Base-by-base conservation (phyloP, 768 basidiomycete genomes). In the Porphyrellus cyaneotinctus region DNA sequence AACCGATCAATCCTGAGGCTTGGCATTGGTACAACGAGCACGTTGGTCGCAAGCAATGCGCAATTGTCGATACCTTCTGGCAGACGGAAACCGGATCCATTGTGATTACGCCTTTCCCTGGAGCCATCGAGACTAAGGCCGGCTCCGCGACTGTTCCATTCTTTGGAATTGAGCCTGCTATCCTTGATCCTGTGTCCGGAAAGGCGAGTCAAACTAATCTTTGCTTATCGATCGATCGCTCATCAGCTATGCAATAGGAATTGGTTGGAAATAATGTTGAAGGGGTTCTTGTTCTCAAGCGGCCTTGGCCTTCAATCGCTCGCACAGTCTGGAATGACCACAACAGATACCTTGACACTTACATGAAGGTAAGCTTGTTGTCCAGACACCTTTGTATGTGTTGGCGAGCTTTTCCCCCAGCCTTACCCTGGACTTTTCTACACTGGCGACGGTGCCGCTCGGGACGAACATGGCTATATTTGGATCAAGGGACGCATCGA, bases 11-110 rank as follows among this genome's bases (percentile, higher is more conserved):
- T 72, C 94, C 95, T 24, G 95, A 97, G 70, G 95, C 95, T 12
- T 97, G 97, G 95, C 82, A 95, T 63, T 98, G 95, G 95, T 97
- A 95, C 73, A 93, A 95, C 70, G 93, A 97, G 64, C 83, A 92
- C 64, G 94, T 97, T 49, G 97, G 95, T 11, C 80, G 81, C 64
- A 77, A 72, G 59, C 80, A 97, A 69, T 95, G 91, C 66, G 92
- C 95, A 7, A 85, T 97, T 58, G 94, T 95, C 37, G 94, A 97
- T 72, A 95, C 91, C 4, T 94, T 84, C 73, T 94, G 91, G 91
- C 95, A 97, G 80, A 99, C 97, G 0, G 95, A 99, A 75, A 98
- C 97, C 1, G 97, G 97, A 49, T 91, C 89, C 2, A 95, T 97
- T 69, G 85, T 94, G 49, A 81, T 99, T 52, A 92, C 95, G 0